Evolutionary conservation across 2,329 filamentous ascomycete species (phyloP).

Genomic region (Samsoniella hepiali): DNA sequence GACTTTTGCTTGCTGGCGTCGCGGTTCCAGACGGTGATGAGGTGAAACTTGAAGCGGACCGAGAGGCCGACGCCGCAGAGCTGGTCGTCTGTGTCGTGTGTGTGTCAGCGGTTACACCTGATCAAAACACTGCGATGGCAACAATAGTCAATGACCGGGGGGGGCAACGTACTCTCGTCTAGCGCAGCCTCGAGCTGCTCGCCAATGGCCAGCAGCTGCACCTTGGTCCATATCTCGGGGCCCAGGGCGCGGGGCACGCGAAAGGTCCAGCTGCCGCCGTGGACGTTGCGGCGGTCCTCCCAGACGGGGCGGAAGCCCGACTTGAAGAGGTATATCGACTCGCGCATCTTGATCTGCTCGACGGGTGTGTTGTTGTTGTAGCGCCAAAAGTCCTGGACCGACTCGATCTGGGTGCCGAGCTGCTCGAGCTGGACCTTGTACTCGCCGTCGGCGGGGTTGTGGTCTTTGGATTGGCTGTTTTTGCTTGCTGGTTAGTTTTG

Average conservation of each 20-base stretch:
- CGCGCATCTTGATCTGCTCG: slow-evolving; percentile 70
- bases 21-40: slow-evolving; percentile 92
- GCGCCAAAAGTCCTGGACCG: slow-evolving; percentile 80
- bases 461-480: slow-evolving; percentile 43
- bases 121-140: not conserved
- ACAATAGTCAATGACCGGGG: too few species aligned
- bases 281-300: slow-evolving; percentile 82
- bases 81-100: slow-evolving; percentile 61
- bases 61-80: slow-evolving; percentile 87
- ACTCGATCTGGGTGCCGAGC: slow-evolving; percentile 66
- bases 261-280: slow-evolving; percentile 90
- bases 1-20: slow-evolving; percentile 77
- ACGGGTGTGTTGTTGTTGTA: slow-evolving; percentile 80
- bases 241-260: slow-evolving; percentile 74
- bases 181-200: slow-evolving; percentile 74
- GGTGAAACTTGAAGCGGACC: slow-evolving; percentile 82
- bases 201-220: slow-evolving; percentile 78
- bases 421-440: slow-evolving; percentile 59
- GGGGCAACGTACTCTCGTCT: slow-evolving; percentile 56
- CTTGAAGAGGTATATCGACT: slow-evolving; percentile 78
- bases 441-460: slow-evolving; percentile 39
- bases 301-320: slow-evolving; percentile 72
- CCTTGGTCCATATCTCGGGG: slow-evolving; percentile 74
- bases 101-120: not conserved
- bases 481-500: not conserved